phyloP scores from a whole-genome alignment of 148 eudicot species.

The Pouteria glomerata region DNA sequence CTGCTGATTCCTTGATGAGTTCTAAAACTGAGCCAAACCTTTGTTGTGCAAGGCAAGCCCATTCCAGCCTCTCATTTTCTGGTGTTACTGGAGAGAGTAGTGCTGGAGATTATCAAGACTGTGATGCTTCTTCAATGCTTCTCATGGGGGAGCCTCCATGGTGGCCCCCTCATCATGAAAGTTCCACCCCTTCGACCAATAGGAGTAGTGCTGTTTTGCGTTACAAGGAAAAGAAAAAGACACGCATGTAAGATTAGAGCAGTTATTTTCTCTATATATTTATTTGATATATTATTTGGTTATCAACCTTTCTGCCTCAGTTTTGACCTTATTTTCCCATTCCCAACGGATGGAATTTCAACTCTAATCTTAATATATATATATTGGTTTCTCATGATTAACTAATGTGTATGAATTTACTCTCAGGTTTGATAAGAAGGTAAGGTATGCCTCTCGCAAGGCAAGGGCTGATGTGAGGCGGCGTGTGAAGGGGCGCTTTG shows the following conservation, averaged over 20 bases:
- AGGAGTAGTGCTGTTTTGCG: conserved; percentile 85
- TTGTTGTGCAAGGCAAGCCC: conserved; percentile 49
- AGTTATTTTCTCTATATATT: not conserved
- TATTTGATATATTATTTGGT: not conserved
- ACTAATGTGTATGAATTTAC: not conserved
- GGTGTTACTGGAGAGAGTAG: conserved; percentile 69
- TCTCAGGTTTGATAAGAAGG: conserved; percentile 72
- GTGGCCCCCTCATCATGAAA: conserved; percentile 54
- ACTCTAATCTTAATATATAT: too few relatives aligned
- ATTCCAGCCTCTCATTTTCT: conserved; percentile 65
- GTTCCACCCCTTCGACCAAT: conserved; percentile 38
- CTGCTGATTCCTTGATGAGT: conserved; percentile 47
- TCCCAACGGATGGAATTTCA: not conserved
- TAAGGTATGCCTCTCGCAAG: conserved; percentile 83
- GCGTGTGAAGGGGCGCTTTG: conserved; percentile 89
- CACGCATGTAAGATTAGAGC: conserved; percentile 56
- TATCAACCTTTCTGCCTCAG: not conserved
- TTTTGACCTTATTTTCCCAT: not conserved
- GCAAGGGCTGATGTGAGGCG: conserved; percentile 86
- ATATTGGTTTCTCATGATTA: conserved; percentile 2
- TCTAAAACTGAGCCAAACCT: conserved; percentile 53
- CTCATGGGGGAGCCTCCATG: conserved; percentile 84
- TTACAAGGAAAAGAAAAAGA: conserved; percentile 92
- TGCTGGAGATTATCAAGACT: conserved; percentile 83
- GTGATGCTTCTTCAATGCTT: conserved; percentile 73